Conservation (phyloP, 2,329 filamentous ascomycete species). For the Dactylellina leptospora region DNA sequence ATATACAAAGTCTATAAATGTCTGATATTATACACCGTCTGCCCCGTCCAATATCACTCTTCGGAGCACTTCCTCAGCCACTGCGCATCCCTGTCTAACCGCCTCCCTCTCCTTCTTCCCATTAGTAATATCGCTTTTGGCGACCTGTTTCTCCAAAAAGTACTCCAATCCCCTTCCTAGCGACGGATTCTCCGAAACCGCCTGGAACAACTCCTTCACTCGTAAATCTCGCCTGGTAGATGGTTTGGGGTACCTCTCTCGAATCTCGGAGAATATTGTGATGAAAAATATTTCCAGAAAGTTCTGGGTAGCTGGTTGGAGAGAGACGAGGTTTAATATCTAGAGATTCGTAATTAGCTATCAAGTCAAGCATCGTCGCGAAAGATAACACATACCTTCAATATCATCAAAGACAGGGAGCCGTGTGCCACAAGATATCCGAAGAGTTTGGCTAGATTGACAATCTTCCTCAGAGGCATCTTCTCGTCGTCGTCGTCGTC, state of each 20-base stretch:
- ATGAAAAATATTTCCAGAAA: constrained; percentile 85
- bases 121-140: constrained; percentile 62
- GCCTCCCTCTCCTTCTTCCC: constrained; percentile 64
- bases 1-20: background rate
- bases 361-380: background rate
- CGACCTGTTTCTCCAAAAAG: constrained; percentile 78
- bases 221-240: constrained; percentile 66
- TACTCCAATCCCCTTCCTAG: constrained; percentile 79
- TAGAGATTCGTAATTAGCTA: constrained; percentile 57
- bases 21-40: constrained; percentile 39
- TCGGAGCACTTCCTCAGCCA: constrained; percentile 61
- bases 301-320: constrained; percentile 77
- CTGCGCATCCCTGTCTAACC: constrained; percentile 64
- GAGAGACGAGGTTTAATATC: constrained; percentile 78
- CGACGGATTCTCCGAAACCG: constrained; percentile 71
- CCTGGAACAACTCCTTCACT: constrained; percentile 73
- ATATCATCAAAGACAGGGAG: constrained; percentile 68
- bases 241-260: constrained; percentile 54
- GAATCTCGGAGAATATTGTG: constrained; percentile 67
- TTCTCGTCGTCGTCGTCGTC: constrained; percentile 66
- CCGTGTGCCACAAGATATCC: constrained; percentile 70
- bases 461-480: constrained; percentile 67
- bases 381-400: constrained; percentile 58
- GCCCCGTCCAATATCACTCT: constrained; percentile 51
- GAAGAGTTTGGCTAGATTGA: constrained; percentile 75